Evolutionary conservation across 345 rosid genomes (phyloP).

Genomic region (Durio zibethinus): DNA sequence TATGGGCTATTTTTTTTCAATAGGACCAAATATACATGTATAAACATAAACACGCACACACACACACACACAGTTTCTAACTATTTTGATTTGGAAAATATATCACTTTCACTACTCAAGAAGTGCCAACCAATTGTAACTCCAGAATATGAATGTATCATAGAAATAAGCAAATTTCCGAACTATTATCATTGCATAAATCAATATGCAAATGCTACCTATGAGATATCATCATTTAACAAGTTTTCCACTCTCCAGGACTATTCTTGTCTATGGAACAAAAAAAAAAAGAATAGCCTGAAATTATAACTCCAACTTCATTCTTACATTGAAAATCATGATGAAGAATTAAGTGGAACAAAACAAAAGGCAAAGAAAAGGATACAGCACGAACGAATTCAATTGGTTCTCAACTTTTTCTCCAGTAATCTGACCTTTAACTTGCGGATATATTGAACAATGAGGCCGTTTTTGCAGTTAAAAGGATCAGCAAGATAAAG

Average conservation of each 20-base stretch:
- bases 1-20: no score
- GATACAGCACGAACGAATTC: constrained; percentile 27
- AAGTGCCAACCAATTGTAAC: neutral
- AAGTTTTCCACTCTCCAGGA: neutral
- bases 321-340: constrained; percentile 19
- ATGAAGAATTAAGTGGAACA: constrained; percentile 1
- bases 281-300: neutral
- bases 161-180: neutral
- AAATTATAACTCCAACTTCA: neutral
- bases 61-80: no score
- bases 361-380: neutral
- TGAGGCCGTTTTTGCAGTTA: constrained; percentile 1
- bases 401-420: constrained; percentile 22
- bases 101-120: neutral
- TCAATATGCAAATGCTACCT: neutral
- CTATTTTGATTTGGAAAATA: neutral
- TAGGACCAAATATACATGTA: no score
- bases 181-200: neutral
- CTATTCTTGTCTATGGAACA: neutral
- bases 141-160: neutral
- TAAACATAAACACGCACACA: no score
- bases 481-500: constrained; percentile 15
- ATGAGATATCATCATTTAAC: neutral
- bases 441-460: constrained; percentile 18
- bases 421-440: constrained; percentile 23